Evolutionary conservation across 31 red algal species (phyloP).

Genomic region (Porphyra umbilicalis): DNA sequence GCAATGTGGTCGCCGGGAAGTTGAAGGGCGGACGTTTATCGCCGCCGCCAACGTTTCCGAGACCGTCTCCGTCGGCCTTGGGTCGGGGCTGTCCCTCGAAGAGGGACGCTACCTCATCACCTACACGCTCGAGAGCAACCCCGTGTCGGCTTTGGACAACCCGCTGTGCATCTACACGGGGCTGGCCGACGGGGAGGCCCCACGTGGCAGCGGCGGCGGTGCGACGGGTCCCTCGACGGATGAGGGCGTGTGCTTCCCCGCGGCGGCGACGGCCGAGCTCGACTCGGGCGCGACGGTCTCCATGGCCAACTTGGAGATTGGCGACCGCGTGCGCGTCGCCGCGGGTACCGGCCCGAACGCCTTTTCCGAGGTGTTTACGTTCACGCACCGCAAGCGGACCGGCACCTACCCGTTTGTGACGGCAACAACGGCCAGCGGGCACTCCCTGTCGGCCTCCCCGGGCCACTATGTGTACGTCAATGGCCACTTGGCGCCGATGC

Average conservation of each 20-base stretch:
- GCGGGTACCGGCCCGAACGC: conserved; percentile 3
- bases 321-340: conserved; percentile 16
- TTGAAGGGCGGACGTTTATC: neutral
- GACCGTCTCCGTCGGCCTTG: neutral
- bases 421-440: conserved; percentile 9
- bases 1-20: neutral
- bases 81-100: neutral
- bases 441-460: neutral
- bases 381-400: conserved; percentile 8
- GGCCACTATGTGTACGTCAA: conserved; percentile 13
- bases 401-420: neutral
- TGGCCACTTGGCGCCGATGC: neutral
- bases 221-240: neutral
- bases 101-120: neutral
- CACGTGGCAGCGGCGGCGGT: neutral
- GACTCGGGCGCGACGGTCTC: conserved; percentile 1
- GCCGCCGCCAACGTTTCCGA: neutral
- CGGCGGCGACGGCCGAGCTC: conserved; percentile 9
- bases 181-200: neutral
- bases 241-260: conserved; percentile 10
- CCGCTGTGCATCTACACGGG: neutral
- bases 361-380: conserved; percentile 12
- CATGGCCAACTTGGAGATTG: conserved; percentile 7
- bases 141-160: neutral
- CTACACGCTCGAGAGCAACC: neutral